Evolutionary conservation across 345 rosid genomes (phyloP).

Genomic region (Mallotus nudiflorus): DNA sequence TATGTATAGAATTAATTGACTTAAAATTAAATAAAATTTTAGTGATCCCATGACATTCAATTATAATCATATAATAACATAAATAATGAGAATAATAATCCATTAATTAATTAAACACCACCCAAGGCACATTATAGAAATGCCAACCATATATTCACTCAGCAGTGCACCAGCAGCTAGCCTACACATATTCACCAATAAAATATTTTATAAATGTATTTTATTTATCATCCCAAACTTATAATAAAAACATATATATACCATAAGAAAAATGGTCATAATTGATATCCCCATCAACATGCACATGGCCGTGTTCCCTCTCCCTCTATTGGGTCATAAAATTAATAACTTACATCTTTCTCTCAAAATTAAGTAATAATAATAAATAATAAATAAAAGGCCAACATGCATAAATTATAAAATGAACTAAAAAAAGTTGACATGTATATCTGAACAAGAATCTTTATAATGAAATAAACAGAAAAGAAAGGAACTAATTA

Average conservation of each 20-base stretch:
- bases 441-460: slow-evolving; percentile 25
- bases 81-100: neutral
- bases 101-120: neutral
- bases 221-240: neutral
- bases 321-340: slow-evolving; percentile 15
- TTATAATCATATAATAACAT: neutral
- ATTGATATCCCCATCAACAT: slow-evolving; percentile 44
- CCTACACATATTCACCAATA: slow-evolving; percentile 22
- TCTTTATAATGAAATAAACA: slow-evolving; percentile 20
- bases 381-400: too few species aligned
- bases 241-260: neutral
- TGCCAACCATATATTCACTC: slow-evolving; percentile 22
- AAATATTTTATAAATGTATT: neutral
- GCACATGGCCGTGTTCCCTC: slow-evolving; percentile 72
- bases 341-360: slow-evolving; percentile 8
- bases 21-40: slow-evolving; percentile 15
- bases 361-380: too few species aligned
- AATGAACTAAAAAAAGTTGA: neutral
- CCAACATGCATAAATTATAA: neutral
- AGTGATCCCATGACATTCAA: slow-evolving; percentile 25
- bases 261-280: slow-evolving; percentile 34
- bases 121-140: neutral
- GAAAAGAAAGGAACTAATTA: too few species aligned
- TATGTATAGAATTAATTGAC: too few species aligned
- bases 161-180: neutral